phyloP scores from a whole-genome alignment of 495 filamentous ascomycete genomes.

The Talaromyces adpressus region DNA sequence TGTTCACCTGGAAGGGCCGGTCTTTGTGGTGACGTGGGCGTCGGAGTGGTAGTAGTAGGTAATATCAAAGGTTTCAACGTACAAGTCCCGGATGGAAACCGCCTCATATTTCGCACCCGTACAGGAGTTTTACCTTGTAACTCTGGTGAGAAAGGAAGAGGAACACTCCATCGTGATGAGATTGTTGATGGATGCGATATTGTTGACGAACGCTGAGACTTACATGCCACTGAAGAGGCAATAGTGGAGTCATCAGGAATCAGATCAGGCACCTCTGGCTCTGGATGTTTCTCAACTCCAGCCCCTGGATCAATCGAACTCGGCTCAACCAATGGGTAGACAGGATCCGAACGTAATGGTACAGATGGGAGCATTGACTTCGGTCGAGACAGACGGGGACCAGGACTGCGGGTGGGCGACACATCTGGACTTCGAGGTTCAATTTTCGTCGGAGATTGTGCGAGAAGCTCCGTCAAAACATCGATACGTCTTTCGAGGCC shows the following conservation, averaged over 20 bases:
- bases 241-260: constrained; percentile 9
- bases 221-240: constrained; percentile 2
- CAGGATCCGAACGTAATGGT: neutral
- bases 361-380: constrained; percentile 11
- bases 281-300: neutral
- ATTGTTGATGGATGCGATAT: constrained; percentile 6
- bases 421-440: constrained; percentile 8
- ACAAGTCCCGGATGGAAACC: constrained; percentile 12
- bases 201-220: constrained; percentile 11
- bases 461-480: constrained; percentile 13
- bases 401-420: constrained; percentile 8
- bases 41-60: constrained; percentile 11
- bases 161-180: constrained; percentile 9
- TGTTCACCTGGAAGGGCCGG: neutral
- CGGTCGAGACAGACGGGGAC: constrained; percentile 9
- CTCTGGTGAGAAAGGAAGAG: constrained; percentile 11
- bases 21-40: constrained; percentile 7
- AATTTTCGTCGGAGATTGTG: constrained; percentile 8
- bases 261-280: constrained; percentile 4
- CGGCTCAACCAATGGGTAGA: neutral
- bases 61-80: constrained; percentile 13
- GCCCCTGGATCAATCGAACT: neutral
- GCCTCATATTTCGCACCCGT: constrained; percentile 10
- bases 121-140: constrained; percentile 9
- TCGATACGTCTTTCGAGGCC: constrained; percentile 12